Evolutionary conservation across 352 stramenopile species (phyloP).

Genomic region (Phytophthora hibernalis): DNA sequence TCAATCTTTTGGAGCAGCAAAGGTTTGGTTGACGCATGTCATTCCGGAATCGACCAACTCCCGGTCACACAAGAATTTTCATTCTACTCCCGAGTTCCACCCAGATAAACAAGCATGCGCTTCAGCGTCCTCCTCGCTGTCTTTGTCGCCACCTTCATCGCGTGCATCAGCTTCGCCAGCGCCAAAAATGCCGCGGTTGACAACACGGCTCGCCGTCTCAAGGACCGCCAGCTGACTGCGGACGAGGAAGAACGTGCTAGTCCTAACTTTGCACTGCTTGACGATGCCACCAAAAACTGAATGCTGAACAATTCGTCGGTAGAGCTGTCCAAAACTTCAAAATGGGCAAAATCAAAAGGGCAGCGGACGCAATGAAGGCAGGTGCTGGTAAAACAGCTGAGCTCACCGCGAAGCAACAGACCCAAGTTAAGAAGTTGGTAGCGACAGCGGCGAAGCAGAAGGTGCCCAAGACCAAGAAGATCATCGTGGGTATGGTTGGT

Average conservation of each 20-base stretch:
- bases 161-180: constrained; percentile 1
- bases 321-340: not conserved
- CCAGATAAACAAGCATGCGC: constrained; percentile 1
- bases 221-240: not conserved
- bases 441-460: not conserved
- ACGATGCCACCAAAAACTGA: not conserved
- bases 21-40: not conserved
- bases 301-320: not conserved
- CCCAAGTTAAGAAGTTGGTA: not conserved
- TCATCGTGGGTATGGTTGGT: not conserved
- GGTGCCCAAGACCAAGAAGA: not conserved
- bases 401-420: not conserved
- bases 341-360: not conserved
- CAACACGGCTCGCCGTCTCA: constrained; percentile 1
- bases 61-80: not conserved
- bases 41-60: not conserved
- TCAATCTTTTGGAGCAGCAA: too few relatives aligned
- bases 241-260: not conserved
- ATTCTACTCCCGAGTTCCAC: not conserved
- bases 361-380: not conserved
- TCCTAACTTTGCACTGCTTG: not conserved
- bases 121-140: not conserved
- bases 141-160: constrained; percentile 1
- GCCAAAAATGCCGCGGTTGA: not conserved
- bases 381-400: not conserved